Conservation (phyloP, 2,329 filamentous ascomycete genomes). For the Fusarium ramigenum region DNA sequence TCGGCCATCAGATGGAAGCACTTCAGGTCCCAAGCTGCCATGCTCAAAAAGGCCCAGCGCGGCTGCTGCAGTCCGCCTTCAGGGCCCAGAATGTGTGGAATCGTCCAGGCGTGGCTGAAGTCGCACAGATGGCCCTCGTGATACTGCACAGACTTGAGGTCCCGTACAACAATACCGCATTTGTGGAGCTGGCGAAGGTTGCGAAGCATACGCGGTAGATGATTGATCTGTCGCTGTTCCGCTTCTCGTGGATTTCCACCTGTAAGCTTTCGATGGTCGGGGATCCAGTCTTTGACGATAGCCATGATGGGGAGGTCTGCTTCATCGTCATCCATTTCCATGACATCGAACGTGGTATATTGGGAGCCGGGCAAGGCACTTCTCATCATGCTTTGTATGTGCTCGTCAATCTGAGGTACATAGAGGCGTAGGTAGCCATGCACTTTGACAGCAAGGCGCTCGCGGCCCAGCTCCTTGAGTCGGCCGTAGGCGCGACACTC, state of each 20-base stretch:
- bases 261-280: neutral
- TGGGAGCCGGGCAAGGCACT: no score
- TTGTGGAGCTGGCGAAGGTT: conserved; percentile 2
- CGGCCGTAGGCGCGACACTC: conserved; percentile 25
- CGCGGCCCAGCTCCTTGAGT: conserved; percentile 8
- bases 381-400: no score
- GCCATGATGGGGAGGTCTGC: neutral
- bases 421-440: conserved; percentile 13
- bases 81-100: conserved; percentile 4
- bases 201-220: conserved; percentile 5
- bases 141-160: conserved; percentile 11
- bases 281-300: conserved; percentile 24
- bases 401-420: neutral
- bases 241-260: no score
- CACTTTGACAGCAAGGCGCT: conserved; percentile 1
- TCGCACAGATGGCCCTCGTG: neutral
- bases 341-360: no score
- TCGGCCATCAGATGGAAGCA: no score
- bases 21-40: conserved; percentile 22
- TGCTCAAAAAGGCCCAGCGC: conserved; percentile 3
- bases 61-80: no score
- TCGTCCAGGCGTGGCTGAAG: conserved; percentile 14
- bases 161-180: conserved; percentile 13
- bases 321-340: neutral
- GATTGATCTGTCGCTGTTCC: neutral